phyloP scores from a whole-genome alignment of 2,329 filamentous ascomycete genomes.

The Xylaria arbuscula region DNA sequence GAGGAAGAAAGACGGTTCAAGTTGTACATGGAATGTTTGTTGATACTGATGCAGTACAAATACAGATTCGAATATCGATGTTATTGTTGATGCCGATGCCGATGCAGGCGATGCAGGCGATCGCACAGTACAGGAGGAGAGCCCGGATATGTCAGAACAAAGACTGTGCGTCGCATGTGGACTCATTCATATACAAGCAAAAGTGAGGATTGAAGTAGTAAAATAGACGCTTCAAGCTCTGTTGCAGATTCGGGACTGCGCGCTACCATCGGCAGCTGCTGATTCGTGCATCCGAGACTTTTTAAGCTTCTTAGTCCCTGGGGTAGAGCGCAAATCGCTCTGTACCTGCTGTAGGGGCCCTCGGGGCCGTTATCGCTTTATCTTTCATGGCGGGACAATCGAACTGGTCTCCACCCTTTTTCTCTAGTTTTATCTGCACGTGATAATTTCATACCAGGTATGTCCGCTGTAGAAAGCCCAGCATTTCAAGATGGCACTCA shows the following conservation, averaged over 20 bases:
- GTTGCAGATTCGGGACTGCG: constrained; percentile 12
- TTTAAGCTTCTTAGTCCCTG: constrained; percentile 3
- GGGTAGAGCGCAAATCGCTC: constrained; percentile 15
- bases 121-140: constrained; percentile 13
- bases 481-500: background rate
- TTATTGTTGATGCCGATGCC: background rate
- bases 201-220: background rate
- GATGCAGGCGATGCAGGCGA: background rate
- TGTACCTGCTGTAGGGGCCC: background rate
- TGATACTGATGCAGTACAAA: background rate
- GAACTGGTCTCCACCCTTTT: background rate
- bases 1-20: background rate
- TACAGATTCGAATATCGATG: background rate
- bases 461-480: background rate
- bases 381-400: constrained; percentile 15
- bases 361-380: constrained; percentile 25
- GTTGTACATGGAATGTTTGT: background rate
- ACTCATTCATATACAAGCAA: background rate
- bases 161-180: background rate
- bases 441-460: background rate
- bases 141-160: background rate
- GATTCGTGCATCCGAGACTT: constrained; percentile 23
- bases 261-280: background rate
- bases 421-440: constrained; percentile 3
- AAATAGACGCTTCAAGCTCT: background rate